phyloP scores from a whole-genome alignment of 1,284 basidiomycete genomes.

The Irpex sp. region DNA sequence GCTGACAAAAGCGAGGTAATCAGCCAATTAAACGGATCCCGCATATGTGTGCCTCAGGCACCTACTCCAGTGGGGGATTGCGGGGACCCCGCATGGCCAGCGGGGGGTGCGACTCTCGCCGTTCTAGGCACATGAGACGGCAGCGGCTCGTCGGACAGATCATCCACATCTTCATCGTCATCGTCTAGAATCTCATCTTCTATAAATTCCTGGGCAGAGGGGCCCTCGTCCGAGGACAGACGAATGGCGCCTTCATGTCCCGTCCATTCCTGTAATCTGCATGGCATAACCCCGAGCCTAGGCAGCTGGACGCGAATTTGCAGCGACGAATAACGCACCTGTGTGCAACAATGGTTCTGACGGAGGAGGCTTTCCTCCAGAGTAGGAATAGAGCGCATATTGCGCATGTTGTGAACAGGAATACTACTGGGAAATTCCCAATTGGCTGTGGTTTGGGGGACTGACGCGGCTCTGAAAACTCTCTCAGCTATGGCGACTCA shows the following conservation, averaged over 20 bases:
- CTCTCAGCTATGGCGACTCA: background rate
- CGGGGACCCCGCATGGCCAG: background rate
- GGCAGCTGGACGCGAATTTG: background rate
- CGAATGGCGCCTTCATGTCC: conserved; percentile 57
- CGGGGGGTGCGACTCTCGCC: background rate
- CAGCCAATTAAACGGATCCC: background rate
- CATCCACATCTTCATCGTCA: conserved; percentile 48
- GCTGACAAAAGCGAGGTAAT: background rate
- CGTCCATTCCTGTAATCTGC: conserved; percentile 59
- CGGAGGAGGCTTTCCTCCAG: conserved; percentile 56
- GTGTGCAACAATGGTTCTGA: conserved; percentile 62
- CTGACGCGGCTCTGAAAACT: conserved; percentile 50
- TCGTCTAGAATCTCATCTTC: conserved; percentile 57
- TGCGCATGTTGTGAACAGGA: conserved; percentile 59
- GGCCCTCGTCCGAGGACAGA: conserved; percentile 70
- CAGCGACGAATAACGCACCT: conserved; percentile 40
- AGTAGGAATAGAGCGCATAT: conserved; percentile 60
- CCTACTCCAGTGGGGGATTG: background rate
- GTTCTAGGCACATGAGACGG: conserved; percentile 9
- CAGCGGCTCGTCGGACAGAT: conserved; percentile 23
- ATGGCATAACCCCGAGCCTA: background rate
- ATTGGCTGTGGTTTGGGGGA: conserved; percentile 66
- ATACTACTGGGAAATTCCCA: conserved; percentile 48
- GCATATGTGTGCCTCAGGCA: background rate
- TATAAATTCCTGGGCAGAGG: conserved; percentile 61